Conservation (phyloP, 371 early-diverging fungal species). For the Umbelopsis sp. region DNA sequence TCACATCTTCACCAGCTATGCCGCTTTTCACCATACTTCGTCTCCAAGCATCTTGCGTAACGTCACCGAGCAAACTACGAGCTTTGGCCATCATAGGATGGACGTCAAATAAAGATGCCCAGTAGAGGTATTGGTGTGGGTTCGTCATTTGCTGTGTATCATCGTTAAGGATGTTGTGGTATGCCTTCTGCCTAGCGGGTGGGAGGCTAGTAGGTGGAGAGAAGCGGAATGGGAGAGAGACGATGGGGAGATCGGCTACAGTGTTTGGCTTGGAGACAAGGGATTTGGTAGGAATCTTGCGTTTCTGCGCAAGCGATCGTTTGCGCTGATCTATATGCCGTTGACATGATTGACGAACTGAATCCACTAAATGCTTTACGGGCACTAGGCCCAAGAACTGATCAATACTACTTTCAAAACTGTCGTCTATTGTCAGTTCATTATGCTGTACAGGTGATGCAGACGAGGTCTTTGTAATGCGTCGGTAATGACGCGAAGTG, state of each 20-base stretch:
- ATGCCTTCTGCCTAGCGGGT: slow-evolving; percentile 32
- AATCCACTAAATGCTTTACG: background rate
- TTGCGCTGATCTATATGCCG: slow-evolving; percentile 6
- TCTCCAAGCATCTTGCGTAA: background rate
- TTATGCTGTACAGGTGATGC: background rate
- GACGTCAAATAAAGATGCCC: slow-evolving; percentile 45
- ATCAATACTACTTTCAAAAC: background rate
- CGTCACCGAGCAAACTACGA: slow-evolving; percentile 5
- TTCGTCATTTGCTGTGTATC: slow-evolving; percentile 33
- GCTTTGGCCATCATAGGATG: slow-evolving; percentile 34
- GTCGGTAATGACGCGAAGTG: slow-evolving; percentile 11
- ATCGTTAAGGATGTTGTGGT: slow-evolving; percentile 37
- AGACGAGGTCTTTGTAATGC: slow-evolving; percentile 3
- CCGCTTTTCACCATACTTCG: slow-evolving; percentile 11
- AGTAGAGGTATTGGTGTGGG: slow-evolving; percentile 49
- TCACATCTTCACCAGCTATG: slow-evolving; percentile 8
- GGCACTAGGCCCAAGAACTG: background rate
- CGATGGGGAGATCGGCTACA: background rate
- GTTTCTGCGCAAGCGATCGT: slow-evolving; percentile 11
- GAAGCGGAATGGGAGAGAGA: slow-evolving; percentile 10
- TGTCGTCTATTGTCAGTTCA: slow-evolving; percentile 7
- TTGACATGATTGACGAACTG: background rate
- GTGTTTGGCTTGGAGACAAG: background rate
- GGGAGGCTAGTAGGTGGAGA: slow-evolving; percentile 19
- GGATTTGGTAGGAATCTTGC: background rate